Base-by-base conservation (phyloP, 78 protist genomes). In the Creolimax fragrantissima region DNA sequence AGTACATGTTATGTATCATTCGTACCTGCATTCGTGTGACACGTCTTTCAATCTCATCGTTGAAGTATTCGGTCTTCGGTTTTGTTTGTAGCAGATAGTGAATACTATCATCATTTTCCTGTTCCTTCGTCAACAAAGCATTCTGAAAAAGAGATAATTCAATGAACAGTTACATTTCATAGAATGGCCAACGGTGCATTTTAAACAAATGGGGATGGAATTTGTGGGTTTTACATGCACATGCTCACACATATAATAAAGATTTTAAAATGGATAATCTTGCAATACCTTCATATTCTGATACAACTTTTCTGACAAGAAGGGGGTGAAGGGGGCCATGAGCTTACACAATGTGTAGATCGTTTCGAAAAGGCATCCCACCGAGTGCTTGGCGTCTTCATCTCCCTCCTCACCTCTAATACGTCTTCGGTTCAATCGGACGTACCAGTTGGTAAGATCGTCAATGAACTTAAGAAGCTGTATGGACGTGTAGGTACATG, bases 281-380 rank as follows among this genome's bases (percentile, higher is more conserved):
- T 24, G 88, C 42, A 5, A 42, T 41, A 42, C 4, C 43, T 3
- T 3, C 45, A 99, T 96, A 84, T 95, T 95, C 86, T 94, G 98
- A 95, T 96, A 99, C 94, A 99, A 81, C 92, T 41, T 37, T 92
- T 99, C 99, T 32, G 97, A 84, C 66, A 99, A 32, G 99, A 98
- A 98, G 84, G 99, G 99, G 5, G 99, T 98, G 97, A 99, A 96
- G 45, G 99, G 99, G 17, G 99, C 99, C 99, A 98, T 96, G 58
- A 96, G 81, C 81, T 42, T 39, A 90, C 92, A 39, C 89, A 97
- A 81, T 41, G 94, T 94, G 91, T 96, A 6, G n/a, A 98, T 89
- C 11, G 97, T 98, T 89, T 96, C 95, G 81, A 45, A 95, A 81
- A 97, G 96, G 17, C 96, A 94, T 11, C 84, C n/a, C 45, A 98